Base-by-base conservation (phyloP, 2,329 filamentous ascomycete species). In the Penicillium palitans region DNA sequence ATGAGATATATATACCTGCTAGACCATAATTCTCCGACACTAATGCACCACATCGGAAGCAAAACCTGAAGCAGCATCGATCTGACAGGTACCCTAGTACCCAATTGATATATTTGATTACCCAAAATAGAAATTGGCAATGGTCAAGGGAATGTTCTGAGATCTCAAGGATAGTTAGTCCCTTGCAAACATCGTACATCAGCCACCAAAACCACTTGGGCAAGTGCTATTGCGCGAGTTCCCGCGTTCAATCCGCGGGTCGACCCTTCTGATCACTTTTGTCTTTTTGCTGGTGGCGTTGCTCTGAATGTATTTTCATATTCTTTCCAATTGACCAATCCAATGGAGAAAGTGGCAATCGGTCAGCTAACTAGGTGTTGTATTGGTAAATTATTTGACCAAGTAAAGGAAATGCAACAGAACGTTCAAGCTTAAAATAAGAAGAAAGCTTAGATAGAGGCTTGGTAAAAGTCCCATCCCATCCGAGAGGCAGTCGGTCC, bases 251-350 rank as follows among this genome's bases (percentile, higher is more conserved):
- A 35, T 17, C 33, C 15, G 15, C 13, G 3, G 33, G 6, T 17
- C 13, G 33, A 6, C 33, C 33, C 65, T 39, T 50, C 29, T 37
- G 39, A 41, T 35, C 33, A 55, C 61, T 54, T 44, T 58, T 54
- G 57, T 57, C 57, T 27, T 41, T 35, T 13, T 31, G 19, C 41
- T 19, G 15, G 17, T 7, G 21, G 40, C 39, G 12, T 21, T 41
- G 10, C 12, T 45, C 15, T 15, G 17, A 3, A 33, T 40, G n/a
- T 31, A 46, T 45, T 37, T 35, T 29, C 17, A 17, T n/a, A 13
- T n/a, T 27, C 9, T 33, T 45, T 21, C 27, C 7, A 47, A 33
- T 15, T 21, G 27, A 31, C n/a, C n/a, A 31, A 44, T 44, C 21
- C 15, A 17, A 44, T 10, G 21, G 41, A 10, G 21, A 10, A 17